Evolutionary conservation across 2,329 filamentous ascomycete genomes (phyloP).

Genomic region (Paecilomyces formosus): DNA sequence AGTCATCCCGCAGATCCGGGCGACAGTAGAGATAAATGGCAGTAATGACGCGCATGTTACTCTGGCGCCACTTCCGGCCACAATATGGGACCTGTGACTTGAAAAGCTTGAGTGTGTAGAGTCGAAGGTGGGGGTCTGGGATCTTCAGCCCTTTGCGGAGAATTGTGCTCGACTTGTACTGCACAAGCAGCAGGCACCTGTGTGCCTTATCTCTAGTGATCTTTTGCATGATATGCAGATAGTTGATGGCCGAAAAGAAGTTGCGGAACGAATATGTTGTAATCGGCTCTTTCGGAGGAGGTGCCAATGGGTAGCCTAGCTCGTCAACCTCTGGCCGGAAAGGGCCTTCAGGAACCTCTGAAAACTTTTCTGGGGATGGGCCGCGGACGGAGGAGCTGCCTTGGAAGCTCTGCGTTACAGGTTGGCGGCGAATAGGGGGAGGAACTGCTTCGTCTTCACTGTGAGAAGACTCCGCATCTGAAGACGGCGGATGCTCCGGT

Average conservation of each 20-base stretch:
- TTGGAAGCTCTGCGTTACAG: slow-evolving; percentile 33
- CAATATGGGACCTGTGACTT: slow-evolving; percentile 98
- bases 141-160: slow-evolving; percentile 87
- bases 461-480: slow-evolving; percentile 27
- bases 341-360: slow-evolving; percentile 17
- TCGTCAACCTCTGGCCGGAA: slow-evolving; percentile 66
- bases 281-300: slow-evolving; percentile 63
- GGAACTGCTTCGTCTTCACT: slow-evolving; percentile 69
- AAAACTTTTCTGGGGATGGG: slow-evolving; percentile 15
- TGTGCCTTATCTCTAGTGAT: slow-evolving; percentile 94
- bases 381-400: slow-evolving; percentile 16
- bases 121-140: slow-evolving; percentile 75
- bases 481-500: slow-evolving; percentile 25
- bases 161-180: slow-evolving; percentile 91
- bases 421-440: slow-evolving; percentile 67
- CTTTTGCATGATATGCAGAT: slow-evolving; percentile 93
- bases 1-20: slow-evolving; percentile 88
- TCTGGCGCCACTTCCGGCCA: slow-evolving; percentile 94
- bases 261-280: slow-evolving; percentile 89
- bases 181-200: slow-evolving; percentile 84
- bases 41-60: slow-evolving; percentile 98
- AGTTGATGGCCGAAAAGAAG: slow-evolving; percentile 93
- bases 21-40: slow-evolving; percentile 91
- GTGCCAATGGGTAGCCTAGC: slow-evolving; percentile 67
- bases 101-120: slow-evolving; percentile 96